Conservation (phyloP, 2,329 filamentous ascomycete genomes). For the Rutstroemia sp. region DNA sequence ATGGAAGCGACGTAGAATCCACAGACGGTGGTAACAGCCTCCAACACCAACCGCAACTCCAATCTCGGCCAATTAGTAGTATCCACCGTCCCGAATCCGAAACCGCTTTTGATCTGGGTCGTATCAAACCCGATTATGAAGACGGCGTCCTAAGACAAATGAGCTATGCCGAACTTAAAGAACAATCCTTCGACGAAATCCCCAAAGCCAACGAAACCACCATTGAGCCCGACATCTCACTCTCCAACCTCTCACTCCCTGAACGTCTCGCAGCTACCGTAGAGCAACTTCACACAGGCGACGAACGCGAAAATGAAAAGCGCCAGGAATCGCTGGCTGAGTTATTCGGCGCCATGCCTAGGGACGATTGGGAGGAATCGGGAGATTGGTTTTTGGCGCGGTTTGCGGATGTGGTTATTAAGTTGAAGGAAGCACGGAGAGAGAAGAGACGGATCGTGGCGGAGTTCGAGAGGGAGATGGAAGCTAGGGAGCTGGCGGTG, state of each 20-base stretch:
- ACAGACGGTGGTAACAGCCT: background rate
- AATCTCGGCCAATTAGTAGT: background rate
- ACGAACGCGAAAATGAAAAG: background rate
- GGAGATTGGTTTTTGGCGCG: constrained; percentile 27
- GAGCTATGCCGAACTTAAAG: constrained; percentile 1
- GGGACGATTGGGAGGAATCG: constrained; percentile 27
- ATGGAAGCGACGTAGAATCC: background rate
- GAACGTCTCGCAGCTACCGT: background rate
- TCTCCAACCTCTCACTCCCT: constrained; percentile 1
- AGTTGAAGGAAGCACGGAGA: constrained; percentile 20
- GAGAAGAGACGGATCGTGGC: constrained; percentile 20
- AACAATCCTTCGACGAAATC: constrained; percentile 7
- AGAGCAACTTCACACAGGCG: background rate
- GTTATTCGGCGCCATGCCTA: constrained; percentile 21
- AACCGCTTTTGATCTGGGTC: background rate
- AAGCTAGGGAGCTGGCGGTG: constrained; percentile 22
- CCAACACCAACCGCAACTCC: background rate
- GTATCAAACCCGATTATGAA: constrained; percentile 3
- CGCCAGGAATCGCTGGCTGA: background rate
- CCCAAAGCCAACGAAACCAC: background rate
- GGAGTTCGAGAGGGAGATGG: constrained; percentile 24
- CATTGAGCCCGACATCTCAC: constrained; percentile 1
- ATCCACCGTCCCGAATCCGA: background rate
- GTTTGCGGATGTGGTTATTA: constrained; percentile 19
- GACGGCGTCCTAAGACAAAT: constrained; percentile 2